These are phyloP conservation scores for Fusarium ambrosium DNA, from an alignment of 2,329 filamentous ascomycete species.

Conservation along the genomic window DNA sequence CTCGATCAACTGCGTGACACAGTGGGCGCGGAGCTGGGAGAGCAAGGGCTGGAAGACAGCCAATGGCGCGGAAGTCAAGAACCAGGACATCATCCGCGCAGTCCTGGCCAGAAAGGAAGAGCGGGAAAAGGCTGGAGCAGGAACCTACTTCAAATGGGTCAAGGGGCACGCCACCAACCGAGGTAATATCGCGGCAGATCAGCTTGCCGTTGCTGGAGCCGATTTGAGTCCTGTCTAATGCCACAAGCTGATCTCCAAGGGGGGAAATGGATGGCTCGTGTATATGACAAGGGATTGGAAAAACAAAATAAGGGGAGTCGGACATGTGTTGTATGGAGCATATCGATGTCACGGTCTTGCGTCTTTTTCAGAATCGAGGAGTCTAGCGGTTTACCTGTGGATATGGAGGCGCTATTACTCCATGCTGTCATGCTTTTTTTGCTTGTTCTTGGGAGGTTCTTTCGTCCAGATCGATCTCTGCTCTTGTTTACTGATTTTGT, in stretches of 20 bases:
- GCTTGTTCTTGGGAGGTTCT: neutral
- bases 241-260: neutral
- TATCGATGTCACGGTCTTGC: conserved; percentile 10
- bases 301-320: neutral
- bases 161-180: conserved; percentile 82
- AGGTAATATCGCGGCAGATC: conserved; percentile 87
- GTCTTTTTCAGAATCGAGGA: conserved; percentile 20
- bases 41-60: conserved; percentile 83
- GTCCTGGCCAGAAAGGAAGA: conserved; percentile 80
- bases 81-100: conserved; percentile 84
- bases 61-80: conserved; percentile 80
- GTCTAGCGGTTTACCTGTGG: conserved; percentile 8
- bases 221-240: conserved; percentile 42
- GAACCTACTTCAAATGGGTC: conserved; percentile 86
- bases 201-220: conserved; percentile 72
- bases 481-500: conserved; percentile 11
- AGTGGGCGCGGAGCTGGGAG: conserved; percentile 86
- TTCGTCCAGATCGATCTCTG: conserved; percentile 11
- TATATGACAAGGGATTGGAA: neutral
- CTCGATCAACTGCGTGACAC: conserved; percentile 87
- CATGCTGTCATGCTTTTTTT: neutral
- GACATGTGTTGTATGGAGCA: conserved; percentile 10
- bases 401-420: neutral
- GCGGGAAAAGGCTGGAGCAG: conserved; percentile 69
- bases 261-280: neutral